Base-by-base conservation (phyloP, 768 basidiomycete genomes). In the Suillus tomentosus region DNA sequence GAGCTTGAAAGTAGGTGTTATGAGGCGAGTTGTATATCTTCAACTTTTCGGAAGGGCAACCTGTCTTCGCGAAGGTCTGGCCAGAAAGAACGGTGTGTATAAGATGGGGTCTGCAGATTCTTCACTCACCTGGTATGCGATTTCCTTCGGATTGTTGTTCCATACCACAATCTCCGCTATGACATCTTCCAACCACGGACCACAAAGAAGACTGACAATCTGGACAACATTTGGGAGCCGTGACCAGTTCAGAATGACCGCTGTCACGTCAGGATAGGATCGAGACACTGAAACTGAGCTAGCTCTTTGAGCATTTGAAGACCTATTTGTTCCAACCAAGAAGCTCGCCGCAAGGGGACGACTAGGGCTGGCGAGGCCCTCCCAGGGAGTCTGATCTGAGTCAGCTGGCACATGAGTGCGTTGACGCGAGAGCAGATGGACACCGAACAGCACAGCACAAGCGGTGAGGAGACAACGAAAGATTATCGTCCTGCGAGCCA, bases 241-340 rank as follows among this genome's bases (percentile, higher is more conserved):
- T 57, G 84, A 85, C 89, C 88, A 90, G 72, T 90, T 90, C 50
- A 90, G 77, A 45, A 91, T 69, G 47, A 90, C 76, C 8, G 82
- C 84, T 7, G 85, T 86, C 14, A 82, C 82, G 65, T 85, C 79
- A 66, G 79, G 77, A 63, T n/a, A 59, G 13, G 60, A 55, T 9
- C 42, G 47, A 43, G 53, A 13, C 14, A 56, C 47, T 39, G 54
- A 19, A 39, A 36, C 15, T 9, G n/a, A 58, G 48, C 37, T 45
- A 43, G 55, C 34, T 45, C 45, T 47, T 54, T 34, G 53, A 34
- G 19, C 0, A 54, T 34, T 54, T 3, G 19, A 34, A 13, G 31
- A 54, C 10, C 31, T 54, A n/a, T 36, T 54, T 54, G 31, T 11
- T n/a, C 53, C 53, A 36, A 54, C 59, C 43, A 64, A n/a, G 54